These are phyloP conservation scores for Aspergillus fischeri DNA, from an alignment of 2,329 filamentous ascomycete genomes.

Conservation along the genomic window DNA sequence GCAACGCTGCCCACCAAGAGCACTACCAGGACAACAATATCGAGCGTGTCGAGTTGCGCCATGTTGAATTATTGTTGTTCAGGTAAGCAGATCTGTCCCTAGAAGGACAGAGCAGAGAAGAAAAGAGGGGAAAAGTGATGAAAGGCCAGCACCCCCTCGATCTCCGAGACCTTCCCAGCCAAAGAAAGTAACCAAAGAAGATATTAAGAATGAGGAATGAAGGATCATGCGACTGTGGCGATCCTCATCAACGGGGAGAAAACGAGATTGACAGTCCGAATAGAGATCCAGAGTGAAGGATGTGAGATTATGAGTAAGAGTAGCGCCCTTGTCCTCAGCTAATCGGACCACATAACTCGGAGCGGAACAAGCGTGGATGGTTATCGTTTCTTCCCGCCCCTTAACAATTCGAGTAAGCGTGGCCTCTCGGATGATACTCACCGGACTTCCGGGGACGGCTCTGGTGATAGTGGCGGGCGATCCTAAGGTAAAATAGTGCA, in stretches of 20 bases:
- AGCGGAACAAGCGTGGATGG: background rate
- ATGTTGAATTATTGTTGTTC: constrained; percentile 46
- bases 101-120: background rate
- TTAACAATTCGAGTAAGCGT: background rate
- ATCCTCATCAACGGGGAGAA: background rate
- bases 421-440: background rate
- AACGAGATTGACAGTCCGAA: background rate
- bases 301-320: background rate
- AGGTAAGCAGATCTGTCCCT: constrained; percentile 1
- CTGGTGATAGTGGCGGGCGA: background rate
- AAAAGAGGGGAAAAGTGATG: background rate
- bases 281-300: background rate
- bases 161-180: background rate
- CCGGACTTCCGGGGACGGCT: background rate
- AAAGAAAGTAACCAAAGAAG: background rate
- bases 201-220: constrained; percentile 10
- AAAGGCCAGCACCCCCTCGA: background rate
- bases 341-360: background rate
- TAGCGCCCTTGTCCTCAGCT: background rate
- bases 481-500: background rate
- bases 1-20: constrained; percentile 84
- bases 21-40: constrained; percentile 82
- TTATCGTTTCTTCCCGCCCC: background rate
- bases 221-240: background rate
- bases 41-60: constrained; percentile 94